Evolutionary conservation across 2,329 filamentous ascomycete genomes (phyloP).

Genomic region (Sphaerulina vaccinii): DNA sequence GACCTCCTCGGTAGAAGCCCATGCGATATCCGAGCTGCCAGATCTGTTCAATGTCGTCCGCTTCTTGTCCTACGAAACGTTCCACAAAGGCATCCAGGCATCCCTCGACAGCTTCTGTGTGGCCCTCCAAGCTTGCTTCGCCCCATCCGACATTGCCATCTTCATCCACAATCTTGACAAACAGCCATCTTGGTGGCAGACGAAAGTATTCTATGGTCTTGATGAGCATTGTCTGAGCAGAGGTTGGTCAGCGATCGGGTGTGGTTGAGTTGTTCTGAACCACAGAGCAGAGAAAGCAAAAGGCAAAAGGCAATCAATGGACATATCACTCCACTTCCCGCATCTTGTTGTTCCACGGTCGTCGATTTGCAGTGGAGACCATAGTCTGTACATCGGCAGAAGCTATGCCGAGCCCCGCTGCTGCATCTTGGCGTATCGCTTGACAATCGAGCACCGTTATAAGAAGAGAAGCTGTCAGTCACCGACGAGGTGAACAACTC

Average conservation of each 20-base stretch:
- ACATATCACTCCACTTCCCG: no score
- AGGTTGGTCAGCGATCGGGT: neutral
- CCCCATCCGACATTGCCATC: constrained; percentile 55
- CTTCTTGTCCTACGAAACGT: constrained; percentile 65
- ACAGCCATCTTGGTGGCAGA: constrained; percentile 72
- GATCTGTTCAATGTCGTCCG: constrained; percentile 76
- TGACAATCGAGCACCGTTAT: no score
- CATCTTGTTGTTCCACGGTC: no score
- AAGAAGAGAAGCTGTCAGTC: no score
- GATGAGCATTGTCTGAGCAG: constrained; percentile 50
- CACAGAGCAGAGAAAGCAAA: neutral
- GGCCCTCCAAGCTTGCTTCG: constrained; percentile 64
- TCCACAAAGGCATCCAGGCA: constrained; percentile 65
- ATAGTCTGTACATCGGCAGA: no score
- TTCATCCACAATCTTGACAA: constrained; percentile 72
- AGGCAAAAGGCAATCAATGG: no score
- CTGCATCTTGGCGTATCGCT: no score
- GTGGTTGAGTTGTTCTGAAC: neutral
- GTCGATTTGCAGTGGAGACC: no score
- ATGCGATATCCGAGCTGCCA: constrained; percentile 71
- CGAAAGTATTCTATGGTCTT: constrained; percentile 69
- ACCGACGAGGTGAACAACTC: no score
- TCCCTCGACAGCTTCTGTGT: constrained; percentile 71
- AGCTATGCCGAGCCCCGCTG: no score
- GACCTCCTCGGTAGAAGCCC: constrained; percentile 73